Evolutionary conservation across 495 filamentous ascomycete genomes (phyloP).

Genomic region (Tuber microsphaerosporum): DNA sequence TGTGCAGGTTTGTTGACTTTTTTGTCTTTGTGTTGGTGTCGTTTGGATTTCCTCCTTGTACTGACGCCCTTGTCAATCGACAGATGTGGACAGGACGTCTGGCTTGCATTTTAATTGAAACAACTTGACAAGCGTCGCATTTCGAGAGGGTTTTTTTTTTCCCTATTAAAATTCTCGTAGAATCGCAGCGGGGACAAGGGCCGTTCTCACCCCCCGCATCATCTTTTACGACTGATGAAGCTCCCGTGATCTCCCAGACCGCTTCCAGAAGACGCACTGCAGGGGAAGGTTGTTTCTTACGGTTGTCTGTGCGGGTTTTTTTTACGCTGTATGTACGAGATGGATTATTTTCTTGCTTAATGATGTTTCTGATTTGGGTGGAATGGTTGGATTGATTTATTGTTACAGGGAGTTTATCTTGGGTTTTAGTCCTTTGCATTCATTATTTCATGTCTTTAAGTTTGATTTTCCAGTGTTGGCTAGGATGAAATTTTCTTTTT

Average conservation of each 20-base stretch:
- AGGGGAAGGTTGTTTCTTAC: background rate
- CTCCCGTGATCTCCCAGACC: background rate
- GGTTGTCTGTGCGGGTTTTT: background rate
- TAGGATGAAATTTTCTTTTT: background rate
- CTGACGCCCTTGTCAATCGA: slow-evolving; percentile 6
- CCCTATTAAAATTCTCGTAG: background rate
- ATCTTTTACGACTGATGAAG: background rate
- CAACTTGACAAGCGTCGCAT: background rate
- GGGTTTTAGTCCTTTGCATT: background rate
- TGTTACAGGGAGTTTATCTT: background rate
- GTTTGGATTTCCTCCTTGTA: background rate
- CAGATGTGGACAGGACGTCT: slow-evolving; percentile 31
- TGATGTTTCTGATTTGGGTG: background rate
- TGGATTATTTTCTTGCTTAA: background rate
- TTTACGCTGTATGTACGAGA: background rate
- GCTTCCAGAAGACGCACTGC: background rate
- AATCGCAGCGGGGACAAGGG: background rate
- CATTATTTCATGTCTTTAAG: background rate
- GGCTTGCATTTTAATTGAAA: slow-evolving; percentile 27
- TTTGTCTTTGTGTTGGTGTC: background rate
- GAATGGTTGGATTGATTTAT: background rate
- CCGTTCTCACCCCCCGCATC: background rate
- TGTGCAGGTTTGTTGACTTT: slow-evolving; percentile 24
- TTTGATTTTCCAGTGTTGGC: background rate
- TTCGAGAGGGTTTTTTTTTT: background rate